Evolutionary conservation across 108 stramenopile species (phyloP), one percentile per base, ranked within the genome.

Genomic region (Skeletonema menzelii): DNA sequence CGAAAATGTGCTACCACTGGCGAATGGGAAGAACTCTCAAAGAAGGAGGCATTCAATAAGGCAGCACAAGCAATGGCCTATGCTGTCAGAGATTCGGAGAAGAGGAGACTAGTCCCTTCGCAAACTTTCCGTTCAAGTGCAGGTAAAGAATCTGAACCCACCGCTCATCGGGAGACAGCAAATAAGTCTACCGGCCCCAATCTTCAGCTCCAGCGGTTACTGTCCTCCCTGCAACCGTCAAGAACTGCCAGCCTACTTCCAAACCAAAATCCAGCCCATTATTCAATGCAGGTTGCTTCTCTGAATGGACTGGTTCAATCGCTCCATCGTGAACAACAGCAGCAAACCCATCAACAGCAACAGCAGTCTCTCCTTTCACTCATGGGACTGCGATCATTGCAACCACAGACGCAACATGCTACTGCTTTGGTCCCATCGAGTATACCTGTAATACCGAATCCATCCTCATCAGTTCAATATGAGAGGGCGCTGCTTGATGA

Each of bases 11-110:
- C 65, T n/a, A 55, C 0, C 20, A 65, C 83, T 6, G 78, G 84
- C 4, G 28, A 79, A 4, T 87, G 87, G 87, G 53, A 57, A 34
- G 89, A 90, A 66, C 83, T 90, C 59, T 85, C 86, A 19, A 80
- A 86, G 47, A 83, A 77, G 46, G 87, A 90, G 59, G 89, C 89
- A 20, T 61, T 80, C 6, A 85, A 83, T 49, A 90, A 87, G 68
- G 86, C 89, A n/a, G 83, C 85, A 28, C 89, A 90, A 71, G 86
- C 86, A 20, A 49, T 49, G 47, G 47, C 47, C 4, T 49, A 49
- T 6, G 47, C 47, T 5, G 47, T 49, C 3, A 22, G 47, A 15
- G 47, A 49, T 20, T 2, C 6, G 47, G 17, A 15, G 47, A 49
- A 49, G 47, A 49, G 19, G 20, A 8, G 19, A 49, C 47, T 6